Evolutionary conservation across 331 rosid genomes (phyloP), one percentile per base, ranked within the genome.

Genomic region (Acacia pycnantha): DNA sequence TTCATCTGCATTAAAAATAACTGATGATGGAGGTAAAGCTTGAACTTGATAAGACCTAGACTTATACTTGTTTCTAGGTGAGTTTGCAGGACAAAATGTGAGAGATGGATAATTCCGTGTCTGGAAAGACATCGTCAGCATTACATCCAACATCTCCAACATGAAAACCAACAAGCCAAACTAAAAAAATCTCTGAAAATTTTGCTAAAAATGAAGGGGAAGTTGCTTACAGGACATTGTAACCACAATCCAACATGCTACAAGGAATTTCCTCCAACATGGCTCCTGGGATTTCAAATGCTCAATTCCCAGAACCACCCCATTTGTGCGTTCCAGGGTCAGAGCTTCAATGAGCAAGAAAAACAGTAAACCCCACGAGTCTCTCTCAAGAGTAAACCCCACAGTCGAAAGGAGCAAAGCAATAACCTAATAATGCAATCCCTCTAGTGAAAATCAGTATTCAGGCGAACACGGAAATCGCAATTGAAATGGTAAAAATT

Each of bases 1-100:
- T 89, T 79, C 94, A 84, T 91, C 86, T 40, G 84, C 85, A 72
- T 82, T 85, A 79, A 86, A 70, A 44, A 87, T 79, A 83, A 85
- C 61, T 66, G 89, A 80, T 13, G 90, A 86, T 37, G 90, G 87
- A 66, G 93, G 92, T 18, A 84, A 33, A 43, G 94, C 90, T 70
- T 80, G 91, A 84, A 88, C 86, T 11, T 82, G 89, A 80, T 73
- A 82, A 29, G 80, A 84, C 86, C 91, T 73, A 73, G 88, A 53
- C 80, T 62, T 88, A 61, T 56, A 75, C 59, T 82, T 71, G 79
- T 48, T 76, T 83, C 83, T 90, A 29, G 83, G 88, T 13, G 82
- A 65, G 80, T 81, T 81, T 51, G 81, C 82, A 81, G 27, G 78
- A 56, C 90, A 82, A 31, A 85, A 74, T 77, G 82, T 73, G 46